Conservation (phyloP, 805 yeast species). For the Monosporozyma aerobia region DNA sequence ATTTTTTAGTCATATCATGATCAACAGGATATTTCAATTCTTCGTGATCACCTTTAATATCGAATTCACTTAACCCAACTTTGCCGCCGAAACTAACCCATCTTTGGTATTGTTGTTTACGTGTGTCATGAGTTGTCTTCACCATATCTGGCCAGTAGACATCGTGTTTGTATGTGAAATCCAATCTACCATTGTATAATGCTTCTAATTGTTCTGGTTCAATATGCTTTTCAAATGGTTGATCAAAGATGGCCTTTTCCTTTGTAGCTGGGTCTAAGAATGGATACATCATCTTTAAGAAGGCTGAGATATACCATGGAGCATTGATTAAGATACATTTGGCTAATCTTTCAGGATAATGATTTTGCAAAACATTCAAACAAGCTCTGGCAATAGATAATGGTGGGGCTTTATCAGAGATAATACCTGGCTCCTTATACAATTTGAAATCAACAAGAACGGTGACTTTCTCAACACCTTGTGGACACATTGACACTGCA, state of each 20-base stretch:
- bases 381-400: conserved; percentile 41
- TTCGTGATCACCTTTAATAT: conserved; percentile 33
- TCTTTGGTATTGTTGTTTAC: conserved; percentile 31
- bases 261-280: conserved; percentile 52
- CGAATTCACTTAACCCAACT: conserved; percentile 49
- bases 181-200: conserved; percentile 38
- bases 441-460: conserved; percentile 48
- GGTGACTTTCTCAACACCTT: conserved; percentile 49
- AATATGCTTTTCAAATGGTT: conserved; percentile 46
- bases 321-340: conserved; percentile 45
- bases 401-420: conserved; percentile 39
- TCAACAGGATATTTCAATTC: conserved; percentile 20
- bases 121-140: conserved; percentile 34
- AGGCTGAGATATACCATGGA: conserved; percentile 50
- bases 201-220: conserved; percentile 45
- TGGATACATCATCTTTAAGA: conserved; percentile 47
- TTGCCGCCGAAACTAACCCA: conserved; percentile 34
- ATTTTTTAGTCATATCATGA: conserved; percentile 4
- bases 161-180: conserved; percentile 45
- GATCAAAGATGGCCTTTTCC: conserved; percentile 48
- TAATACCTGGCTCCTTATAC: conserved; percentile 28
- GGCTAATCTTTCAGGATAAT: conserved; percentile 52
- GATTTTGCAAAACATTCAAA: conserved; percentile 43
- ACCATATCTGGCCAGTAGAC: conserved; percentile 46
- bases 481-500: conserved; percentile 45